A percentile compares a stretch with the other conserved stretches of the same genome.
These are phyloP conservation scores for Anacardium occidentale DNA, from an alignment of 345 rosid species.

Conservation along the genomic window DNA sequence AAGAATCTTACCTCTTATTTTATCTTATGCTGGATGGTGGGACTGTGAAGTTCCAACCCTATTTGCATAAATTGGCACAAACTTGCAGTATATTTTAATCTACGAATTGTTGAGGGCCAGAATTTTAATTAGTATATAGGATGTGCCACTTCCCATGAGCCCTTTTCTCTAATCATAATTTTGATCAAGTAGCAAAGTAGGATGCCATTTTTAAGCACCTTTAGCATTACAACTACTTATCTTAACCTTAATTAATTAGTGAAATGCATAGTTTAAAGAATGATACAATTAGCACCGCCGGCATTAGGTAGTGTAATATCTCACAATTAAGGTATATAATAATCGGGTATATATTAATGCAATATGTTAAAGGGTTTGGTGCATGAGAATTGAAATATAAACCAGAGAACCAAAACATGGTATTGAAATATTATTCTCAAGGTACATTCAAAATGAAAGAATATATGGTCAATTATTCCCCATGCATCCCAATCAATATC, in stretches of 20 bases:
- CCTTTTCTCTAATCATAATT: neutral
- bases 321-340: neutral
- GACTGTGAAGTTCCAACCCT: neutral
- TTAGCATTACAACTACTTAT: too few species aligned
- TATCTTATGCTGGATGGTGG: neutral
- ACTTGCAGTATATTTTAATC: neutral
- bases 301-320: neutral
- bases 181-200: neutral
- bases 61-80: neutral
- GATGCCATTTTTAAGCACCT: neutral
- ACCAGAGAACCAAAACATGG: neutral
- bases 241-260: too few species aligned
- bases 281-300: neutral
- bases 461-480: conserved; percentile 10
- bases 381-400: neutral
- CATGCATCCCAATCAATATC: neutral
- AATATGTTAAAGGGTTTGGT: neutral
- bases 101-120: neutral
- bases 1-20: conserved; percentile 24
- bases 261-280: too few species aligned
- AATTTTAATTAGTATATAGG: neutral
- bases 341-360: neutral
- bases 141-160: neutral
- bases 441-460: neutral
- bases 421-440: conserved; percentile 2